Evolutionary conservation across 2,329 filamentous ascomycete species (phyloP).

Genomic region (Emericellopsis atlantica): DNA sequence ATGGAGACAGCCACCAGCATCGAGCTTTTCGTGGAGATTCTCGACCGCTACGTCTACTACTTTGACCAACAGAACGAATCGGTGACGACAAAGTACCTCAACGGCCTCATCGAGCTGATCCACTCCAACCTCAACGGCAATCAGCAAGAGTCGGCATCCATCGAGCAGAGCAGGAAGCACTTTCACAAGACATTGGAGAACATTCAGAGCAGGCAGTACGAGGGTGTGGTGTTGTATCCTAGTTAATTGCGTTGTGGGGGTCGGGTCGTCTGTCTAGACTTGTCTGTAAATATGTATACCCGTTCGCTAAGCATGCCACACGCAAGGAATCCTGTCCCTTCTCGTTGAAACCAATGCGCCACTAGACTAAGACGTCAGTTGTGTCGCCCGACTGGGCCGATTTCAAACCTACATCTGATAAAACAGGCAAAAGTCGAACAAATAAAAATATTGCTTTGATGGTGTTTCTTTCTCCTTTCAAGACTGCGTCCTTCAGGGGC

Average conservation of each 20-base stretch:
- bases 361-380: too few species aligned
- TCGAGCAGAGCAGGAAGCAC: conserved; percentile 86
- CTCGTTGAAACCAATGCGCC: too few species aligned
- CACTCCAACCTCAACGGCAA: conserved; percentile 88
- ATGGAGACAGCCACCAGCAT: conserved; percentile 98
- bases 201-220: conserved; percentile 82
- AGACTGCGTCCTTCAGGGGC: too few species aligned
- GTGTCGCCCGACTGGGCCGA: too few species aligned
- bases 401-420: too few species aligned
- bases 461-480: too few species aligned
- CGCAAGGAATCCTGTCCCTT: too few species aligned
- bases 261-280: not conserved
- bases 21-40: conserved; percentile 94
- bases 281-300: conserved; percentile 3
- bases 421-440: too few species aligned
- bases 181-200: conserved; percentile 93
- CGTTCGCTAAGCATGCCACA: not conserved
- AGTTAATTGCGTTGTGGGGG: conserved; percentile 14
- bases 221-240: conserved; percentile 69
- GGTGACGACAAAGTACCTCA: conserved; percentile 95
- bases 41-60: conserved; percentile 98
- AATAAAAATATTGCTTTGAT: too few species aligned
- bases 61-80: conserved; percentile 99
- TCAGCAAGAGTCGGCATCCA: conserved; percentile 64
- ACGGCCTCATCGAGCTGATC: conserved; percentile 94